Percentiles rank a stretch among this genome's conserved stretches.
These are phyloP conservation scores for Ophiostoma piceae DNA, from an alignment of 2,329 filamentous ascomycete species.

Conservation along the genomic window DNA sequence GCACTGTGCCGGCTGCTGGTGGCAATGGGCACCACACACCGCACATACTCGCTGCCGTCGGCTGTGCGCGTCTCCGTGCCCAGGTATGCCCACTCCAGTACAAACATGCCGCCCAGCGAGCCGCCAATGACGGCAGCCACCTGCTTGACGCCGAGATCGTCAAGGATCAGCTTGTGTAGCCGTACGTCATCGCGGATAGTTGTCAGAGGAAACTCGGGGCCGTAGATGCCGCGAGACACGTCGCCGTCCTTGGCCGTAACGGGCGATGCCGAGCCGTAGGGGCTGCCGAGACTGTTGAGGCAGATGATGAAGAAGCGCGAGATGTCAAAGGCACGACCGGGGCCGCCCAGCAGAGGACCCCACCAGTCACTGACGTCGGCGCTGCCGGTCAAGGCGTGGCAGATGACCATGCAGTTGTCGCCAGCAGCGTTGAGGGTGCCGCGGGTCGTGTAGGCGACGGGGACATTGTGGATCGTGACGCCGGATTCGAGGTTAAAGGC, in stretches of 20 bases:
- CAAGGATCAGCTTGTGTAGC: constrained; percentile 75
- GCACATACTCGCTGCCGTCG: constrained; percentile 58
- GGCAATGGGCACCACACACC: constrained; percentile 74
- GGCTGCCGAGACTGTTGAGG: constrained; percentile 79
- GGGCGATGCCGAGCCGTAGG: constrained; percentile 81
- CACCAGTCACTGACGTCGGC: constrained; percentile 85
- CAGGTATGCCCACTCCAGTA: constrained; percentile 88
- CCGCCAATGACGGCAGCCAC: constrained; percentile 76
- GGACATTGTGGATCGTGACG: constrained; percentile 70
- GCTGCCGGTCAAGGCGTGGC: constrained; percentile 79
- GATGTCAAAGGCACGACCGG: constrained; percentile 73
- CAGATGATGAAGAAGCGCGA: constrained; percentile 81
- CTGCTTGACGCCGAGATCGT: constrained; percentile 73
- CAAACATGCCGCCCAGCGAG: constrained; percentile 84
- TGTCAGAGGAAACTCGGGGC: constrained; percentile 91
- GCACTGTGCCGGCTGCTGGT: constrained; percentile 80
- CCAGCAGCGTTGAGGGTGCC: constrained; percentile 54
- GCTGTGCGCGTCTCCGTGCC: constrained; percentile 49
- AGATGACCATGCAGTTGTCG: constrained; percentile 69
- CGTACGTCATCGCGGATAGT: constrained; percentile 94
- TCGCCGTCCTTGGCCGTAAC: constrained; percentile 85
- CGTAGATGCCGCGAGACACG: constrained; percentile 68
- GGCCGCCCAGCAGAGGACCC: constrained; percentile 73
- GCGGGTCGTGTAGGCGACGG: constrained; percentile 62
- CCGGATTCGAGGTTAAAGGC: constrained; percentile 92